Evolutionary conservation across 2,329 filamentous ascomycete genomes (phyloP).

Genomic region (Mycosphaerelloides madeirae): DNA sequence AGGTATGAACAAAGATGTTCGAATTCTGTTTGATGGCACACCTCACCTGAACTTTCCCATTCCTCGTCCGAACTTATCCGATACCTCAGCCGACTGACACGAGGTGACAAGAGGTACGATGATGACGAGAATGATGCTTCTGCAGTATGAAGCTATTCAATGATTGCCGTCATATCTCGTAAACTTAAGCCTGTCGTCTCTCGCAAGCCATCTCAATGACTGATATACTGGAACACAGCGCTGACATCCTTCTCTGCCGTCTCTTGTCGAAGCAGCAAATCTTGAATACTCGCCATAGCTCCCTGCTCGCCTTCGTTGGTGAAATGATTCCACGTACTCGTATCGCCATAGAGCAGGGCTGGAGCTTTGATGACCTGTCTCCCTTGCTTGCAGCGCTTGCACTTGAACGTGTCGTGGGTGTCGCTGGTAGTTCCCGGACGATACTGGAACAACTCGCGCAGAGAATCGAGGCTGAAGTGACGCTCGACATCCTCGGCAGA

Average conservation of each 20-base stretch:
- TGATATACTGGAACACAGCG: constrained; percentile 98
- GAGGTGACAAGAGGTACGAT: too few relatives aligned
- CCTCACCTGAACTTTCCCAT: too few relatives aligned
- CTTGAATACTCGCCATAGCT: constrained; percentile 72
- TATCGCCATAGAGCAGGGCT: constrained; percentile 95
- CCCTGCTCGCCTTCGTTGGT: constrained; percentile 65
- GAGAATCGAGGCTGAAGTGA: constrained; percentile 86
- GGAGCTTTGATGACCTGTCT: constrained; percentile 83
- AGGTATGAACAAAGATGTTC: too few relatives aligned
- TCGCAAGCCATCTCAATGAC: constrained; percentile 54
- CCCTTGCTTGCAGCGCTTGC: constrained; percentile 81
- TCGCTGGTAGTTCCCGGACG: constrained; percentile 79
- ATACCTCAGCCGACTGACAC: too few relatives aligned
- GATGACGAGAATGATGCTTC: too few relatives aligned
- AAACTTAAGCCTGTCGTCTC: background rate
- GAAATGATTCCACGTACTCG: constrained; percentile 99
- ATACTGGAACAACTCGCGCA: constrained; percentile 93
- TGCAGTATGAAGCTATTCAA: too few relatives aligned
- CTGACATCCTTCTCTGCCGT: constrained; percentile 73
- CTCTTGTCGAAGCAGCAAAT: constrained; percentile 85
- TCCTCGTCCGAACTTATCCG: too few relatives aligned
- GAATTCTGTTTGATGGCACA: too few relatives aligned
- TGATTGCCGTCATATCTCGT: too few relatives aligned
- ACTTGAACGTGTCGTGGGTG: constrained; percentile 98
- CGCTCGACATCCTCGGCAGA: constrained; percentile 94